phyloP scores from a whole-genome alignment of 2,329 filamentous ascomycete species.

The Aureobasidium musti region DNA sequence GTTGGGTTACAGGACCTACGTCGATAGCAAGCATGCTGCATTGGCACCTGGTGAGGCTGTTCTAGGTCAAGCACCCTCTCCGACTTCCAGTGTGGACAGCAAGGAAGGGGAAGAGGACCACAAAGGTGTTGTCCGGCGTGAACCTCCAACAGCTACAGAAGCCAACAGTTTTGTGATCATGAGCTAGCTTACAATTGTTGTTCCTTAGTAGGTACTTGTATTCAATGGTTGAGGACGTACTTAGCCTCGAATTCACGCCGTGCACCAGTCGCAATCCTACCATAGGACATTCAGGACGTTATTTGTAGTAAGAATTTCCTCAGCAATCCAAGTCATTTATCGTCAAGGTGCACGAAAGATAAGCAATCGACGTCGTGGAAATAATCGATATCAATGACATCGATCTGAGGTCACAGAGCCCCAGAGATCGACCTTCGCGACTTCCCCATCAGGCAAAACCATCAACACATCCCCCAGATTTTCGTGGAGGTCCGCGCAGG shows the following conservation, averaged over 20 bases:
- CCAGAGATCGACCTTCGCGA: not conserved
- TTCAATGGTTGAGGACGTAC: not conserved
- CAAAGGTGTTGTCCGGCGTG: not conserved
- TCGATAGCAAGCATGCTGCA: not conserved
- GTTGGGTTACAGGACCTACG: not conserved
- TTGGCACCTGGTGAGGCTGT: not conserved
- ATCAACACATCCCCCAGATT: not conserved
- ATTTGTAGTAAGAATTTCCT: not conserved
- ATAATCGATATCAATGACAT: constrained; percentile 2
- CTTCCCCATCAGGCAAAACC: not conserved
- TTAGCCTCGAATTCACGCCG: not conserved
- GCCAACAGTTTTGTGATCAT: not conserved
- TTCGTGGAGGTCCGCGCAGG: not conserved
- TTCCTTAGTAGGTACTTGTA: no score
- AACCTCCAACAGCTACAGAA: not conserved
- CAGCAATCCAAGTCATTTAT: not conserved
- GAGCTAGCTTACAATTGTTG: not conserved
- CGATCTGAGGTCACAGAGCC: not conserved
- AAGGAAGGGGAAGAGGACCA: not conserved
- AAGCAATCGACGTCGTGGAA: not conserved
- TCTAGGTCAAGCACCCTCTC: not conserved
- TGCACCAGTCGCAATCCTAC: not conserved
- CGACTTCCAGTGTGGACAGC: not conserved
- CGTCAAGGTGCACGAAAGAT: not conserved
- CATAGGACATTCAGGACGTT: not conserved